Base-by-base conservation (phyloP, 148 eudicot genomes). In the Gaultheria prostrata region DNA sequence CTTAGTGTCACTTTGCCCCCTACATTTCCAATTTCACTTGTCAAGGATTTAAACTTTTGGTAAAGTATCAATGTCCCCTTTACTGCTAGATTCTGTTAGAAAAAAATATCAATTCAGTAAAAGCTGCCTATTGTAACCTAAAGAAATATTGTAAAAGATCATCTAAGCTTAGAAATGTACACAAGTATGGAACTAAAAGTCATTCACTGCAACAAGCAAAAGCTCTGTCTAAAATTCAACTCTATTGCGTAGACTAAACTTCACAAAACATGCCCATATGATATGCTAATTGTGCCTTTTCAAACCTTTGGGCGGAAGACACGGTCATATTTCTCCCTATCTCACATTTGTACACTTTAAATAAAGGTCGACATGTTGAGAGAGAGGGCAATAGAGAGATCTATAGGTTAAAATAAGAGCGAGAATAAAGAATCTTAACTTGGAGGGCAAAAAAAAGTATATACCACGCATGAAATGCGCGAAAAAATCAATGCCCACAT, bases 401-500 rank as follows among this genome's bases (percentile, higher is more conserved):
- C 13, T 26, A 30, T 65, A 26, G 32, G 24, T 63, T 26, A 26
- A 26, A 14, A 63, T 11, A 30, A 30, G 71, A 65, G 15, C 28
- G 67, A 61, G 26, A 61, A 26, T 21, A 1, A 28, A 65, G 30
- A 63, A 28, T 26, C 71, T 65, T 65, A 65, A 17, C 15, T 26
- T 65, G 32, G 33, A 26, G 71, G 28, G 71, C 71, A 65, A 65
- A 65, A 61, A n/a, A 65, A 65, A 65, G 71, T 30, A 63, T 63
- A n/a, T n/a, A 30, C 69, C 14, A 9, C 32, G 1, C 28, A 63
- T 63, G 69, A 63, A 63, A 24, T 65, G 71, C 15, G 17, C 11
- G 32, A 65, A 4, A 26, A 26, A 26, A 65, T 2, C 6, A 10
- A 65, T 26, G 33, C 14, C 3, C 65, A 8, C 65, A 21, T 26